A percentile compares a stretch with the other conserved stretches of the same genome.
These are phyloP conservation scores for Cardiosporidium cionae DNA, from an alignment of 169 alveolate genomes.

Conservation along the genomic window DNA sequence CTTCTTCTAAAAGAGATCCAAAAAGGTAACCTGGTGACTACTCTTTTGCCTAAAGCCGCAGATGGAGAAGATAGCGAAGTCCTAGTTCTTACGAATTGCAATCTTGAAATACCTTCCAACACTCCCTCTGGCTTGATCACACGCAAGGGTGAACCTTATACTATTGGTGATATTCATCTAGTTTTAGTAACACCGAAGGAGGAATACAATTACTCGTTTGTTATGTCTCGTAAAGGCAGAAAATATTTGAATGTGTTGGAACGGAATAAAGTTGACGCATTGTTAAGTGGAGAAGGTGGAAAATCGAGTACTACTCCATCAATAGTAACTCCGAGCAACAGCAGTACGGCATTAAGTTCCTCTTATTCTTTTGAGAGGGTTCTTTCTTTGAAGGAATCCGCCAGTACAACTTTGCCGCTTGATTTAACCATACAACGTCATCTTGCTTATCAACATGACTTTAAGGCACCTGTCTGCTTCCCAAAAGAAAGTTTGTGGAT, in stretches of 20 bases:
- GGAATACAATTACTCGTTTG: not conserved
- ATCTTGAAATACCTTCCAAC: constrained; percentile 3
- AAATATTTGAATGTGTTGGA: constrained; percentile 15
- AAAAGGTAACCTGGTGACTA: no score
- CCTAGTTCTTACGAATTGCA: constrained; percentile 7
- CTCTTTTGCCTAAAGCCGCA: no score
- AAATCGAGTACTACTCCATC: not conserved
- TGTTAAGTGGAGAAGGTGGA: not conserved
- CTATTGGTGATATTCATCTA: constrained; percentile 16
- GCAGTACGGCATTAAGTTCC: no score
- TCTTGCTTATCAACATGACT: no score
- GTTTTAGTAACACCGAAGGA: constrained; percentile 25
- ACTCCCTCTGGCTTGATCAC: constrained; percentile 14
- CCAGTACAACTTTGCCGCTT: no score
- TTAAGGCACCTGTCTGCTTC: no score
- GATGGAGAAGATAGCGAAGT: constrained; percentile 16
- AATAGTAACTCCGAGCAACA: no score
- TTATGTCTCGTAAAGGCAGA: constrained; percentile 13
- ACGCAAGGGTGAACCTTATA: constrained; percentile 5
- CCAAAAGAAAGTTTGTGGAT: no score
- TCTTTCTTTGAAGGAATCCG: no score
- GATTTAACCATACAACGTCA: no score
- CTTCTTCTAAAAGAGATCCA: no score
- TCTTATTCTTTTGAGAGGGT: no score
- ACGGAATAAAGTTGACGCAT: not conserved